Base-by-base conservation (phyloP, 2,329 filamentous ascomycete genomes). In the Whalleya microplaca region DNA sequence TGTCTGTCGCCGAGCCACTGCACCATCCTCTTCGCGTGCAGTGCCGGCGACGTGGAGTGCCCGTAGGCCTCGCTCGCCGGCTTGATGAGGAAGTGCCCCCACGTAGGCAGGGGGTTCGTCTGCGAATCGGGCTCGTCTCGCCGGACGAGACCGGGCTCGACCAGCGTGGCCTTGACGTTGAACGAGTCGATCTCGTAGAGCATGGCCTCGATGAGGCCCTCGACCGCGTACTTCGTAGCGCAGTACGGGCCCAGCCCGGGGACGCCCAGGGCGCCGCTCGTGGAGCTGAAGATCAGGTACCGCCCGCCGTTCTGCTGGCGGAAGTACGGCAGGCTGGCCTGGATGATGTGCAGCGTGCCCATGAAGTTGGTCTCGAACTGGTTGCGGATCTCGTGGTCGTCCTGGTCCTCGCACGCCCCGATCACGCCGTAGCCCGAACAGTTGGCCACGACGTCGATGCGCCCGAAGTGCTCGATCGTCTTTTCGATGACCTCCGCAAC, bases 321-420 rank as follows among this genome's bases (percentile, higher is more conserved):
- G 66, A 98, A 96, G 75, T 96, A 92, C 0, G 93, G 92, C 40
- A 98, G 78, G 1, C 90, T 93, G 19, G 91, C 79, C 72, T 97
- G 92, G 56, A 98, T 89, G 66, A 99, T 96, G 75, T 98, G 90
- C 57, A 98, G 76, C 0, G 92, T 96, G 51, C 95, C 95, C 81
- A 96, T 94, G 74, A 97, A 96, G 74, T 99, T 99, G 20, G 93
- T 97, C 79, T 96, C 92, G 76, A 98, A 97, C 74, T 98, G 95
- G 69, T 96, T 94, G 56, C 92, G 90, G 65, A 98, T 84, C 71
- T 98, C 95, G 73, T 92, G 88, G 71, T 96, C 92, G 73, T 97
- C 92, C 76, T 98, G 95, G 75, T 98, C 95, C 75, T 98, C 95
- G 74, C 93, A 97, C 1, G 94, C 88, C 23, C 92, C 94, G 65